Conservation (phyloP, 1,284 basidiomycete species). For the Flammula alnicola region DNA sequence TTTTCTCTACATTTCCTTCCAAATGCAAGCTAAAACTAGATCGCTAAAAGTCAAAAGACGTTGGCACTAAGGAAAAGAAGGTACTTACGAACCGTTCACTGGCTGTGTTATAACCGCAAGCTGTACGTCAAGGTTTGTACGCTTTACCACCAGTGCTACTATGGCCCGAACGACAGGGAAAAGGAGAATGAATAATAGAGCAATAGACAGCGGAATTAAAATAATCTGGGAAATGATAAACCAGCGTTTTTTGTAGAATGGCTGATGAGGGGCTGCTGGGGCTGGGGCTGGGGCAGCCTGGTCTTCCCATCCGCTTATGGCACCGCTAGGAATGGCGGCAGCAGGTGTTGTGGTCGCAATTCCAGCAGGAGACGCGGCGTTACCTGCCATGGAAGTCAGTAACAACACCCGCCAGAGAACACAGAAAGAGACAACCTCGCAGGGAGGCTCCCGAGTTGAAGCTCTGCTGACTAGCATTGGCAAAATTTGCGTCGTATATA, state of each 20-base stretch:
- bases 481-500: conserved; percentile 35
- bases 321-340: conserved; percentile 17
- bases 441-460: conserved; percentile 43
- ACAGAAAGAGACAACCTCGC: conserved; percentile 33
- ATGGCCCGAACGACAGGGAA: conserved; percentile 71
- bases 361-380: conserved; percentile 45
- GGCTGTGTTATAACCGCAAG: conserved; percentile 53
- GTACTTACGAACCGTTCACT: conserved; percentile 55
- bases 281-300: conserved; percentile 16
- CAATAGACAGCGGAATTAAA: conserved; percentile 57
- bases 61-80: background rate
- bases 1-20: conserved; percentile 45
- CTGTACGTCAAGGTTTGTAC: conserved; percentile 54
- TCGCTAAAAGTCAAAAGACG: conserved; percentile 6
- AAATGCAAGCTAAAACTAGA: conserved; percentile 53
- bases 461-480: conserved; percentile 31
- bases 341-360: conserved; percentile 32
- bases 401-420: background rate
- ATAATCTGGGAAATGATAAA: conserved; percentile 52
- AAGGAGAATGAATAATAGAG: conserved; percentile 63
- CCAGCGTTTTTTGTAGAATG: conserved; percentile 24
- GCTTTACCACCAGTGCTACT: conserved; percentile 63
- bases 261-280: conserved; percentile 21
- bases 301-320: conserved; percentile 26
- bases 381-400: conserved; percentile 31